Conservation (phyloP, 2,329 filamentous ascomycete species). For the Ophiobolus disseminans region DNA sequence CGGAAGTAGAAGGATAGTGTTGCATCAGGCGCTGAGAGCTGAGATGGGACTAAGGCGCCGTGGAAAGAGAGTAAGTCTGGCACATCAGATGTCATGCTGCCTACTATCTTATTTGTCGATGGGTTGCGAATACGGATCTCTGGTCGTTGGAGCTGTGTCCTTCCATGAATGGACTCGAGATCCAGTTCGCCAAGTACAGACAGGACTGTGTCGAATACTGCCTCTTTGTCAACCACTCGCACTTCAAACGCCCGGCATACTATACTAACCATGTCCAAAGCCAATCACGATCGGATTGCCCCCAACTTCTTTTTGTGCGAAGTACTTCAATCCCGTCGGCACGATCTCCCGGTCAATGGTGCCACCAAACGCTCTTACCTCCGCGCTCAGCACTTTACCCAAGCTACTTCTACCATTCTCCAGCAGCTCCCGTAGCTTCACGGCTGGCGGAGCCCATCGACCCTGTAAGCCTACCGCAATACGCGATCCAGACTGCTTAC, state of each 20-base stretch:
- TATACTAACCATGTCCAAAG: slow-evolving; percentile 54
- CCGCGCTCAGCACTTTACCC: slow-evolving; percentile 51
- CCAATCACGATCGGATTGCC: slow-evolving; percentile 25
- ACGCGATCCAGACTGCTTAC: slow-evolving; percentile 48
- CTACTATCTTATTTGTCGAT: slow-evolving; percentile 18
- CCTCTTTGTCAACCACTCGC: neutral
- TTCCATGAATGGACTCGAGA: slow-evolving; percentile 7
- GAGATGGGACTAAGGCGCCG: slow-evolving; percentile 30
- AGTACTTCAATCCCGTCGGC: slow-evolving; percentile 19
- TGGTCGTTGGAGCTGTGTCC: slow-evolving; percentile 22
- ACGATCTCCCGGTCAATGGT: slow-evolving; percentile 24
- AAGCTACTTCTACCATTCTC: slow-evolving; percentile 45
- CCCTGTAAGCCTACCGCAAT: slow-evolving; percentile 59
- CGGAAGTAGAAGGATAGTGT: slow-evolving; percentile 19
- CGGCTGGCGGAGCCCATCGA: slow-evolving; percentile 47
- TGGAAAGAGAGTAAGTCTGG: slow-evolving; percentile 55
- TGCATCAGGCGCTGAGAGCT: slow-evolving; percentile 9
- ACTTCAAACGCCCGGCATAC: neutral
- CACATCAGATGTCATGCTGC: slow-evolving; percentile 46
- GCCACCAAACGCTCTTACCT: slow-evolving; percentile 27
- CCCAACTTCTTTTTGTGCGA: slow-evolving; percentile 19
- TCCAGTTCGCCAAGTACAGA: slow-evolving; percentile 27
- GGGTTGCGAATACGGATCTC: slow-evolving; percentile 29
- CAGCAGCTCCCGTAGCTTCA: slow-evolving; percentile 53
- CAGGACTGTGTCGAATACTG: slow-evolving; percentile 25